Percentiles rank a stretch among this genome's conserved stretches.
These are phyloP conservation scores for Citrullus colocynthis DNA, from an alignment of 306 rosid genomes.

Conservation along the genomic window DNA sequence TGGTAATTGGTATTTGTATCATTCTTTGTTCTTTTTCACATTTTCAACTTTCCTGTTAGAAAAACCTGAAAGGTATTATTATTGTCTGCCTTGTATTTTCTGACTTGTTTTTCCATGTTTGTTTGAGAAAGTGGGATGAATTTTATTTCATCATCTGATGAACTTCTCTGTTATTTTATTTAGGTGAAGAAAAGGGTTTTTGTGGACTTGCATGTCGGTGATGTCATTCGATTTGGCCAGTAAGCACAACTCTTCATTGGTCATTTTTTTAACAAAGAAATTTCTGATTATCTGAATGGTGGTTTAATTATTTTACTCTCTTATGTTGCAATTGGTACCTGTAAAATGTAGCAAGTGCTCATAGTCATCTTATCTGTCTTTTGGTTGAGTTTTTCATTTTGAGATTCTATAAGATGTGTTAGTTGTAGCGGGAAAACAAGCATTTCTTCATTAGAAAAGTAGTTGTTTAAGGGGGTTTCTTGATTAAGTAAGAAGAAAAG, in stretches of 20 bases:
- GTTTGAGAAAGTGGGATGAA: neutral
- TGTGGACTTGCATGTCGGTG: constrained; percentile 75
- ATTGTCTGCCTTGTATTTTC: neutral
- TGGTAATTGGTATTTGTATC: neutral
- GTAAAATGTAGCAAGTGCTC: neutral
- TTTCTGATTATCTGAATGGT: neutral
- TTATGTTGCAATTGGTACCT: neutral
- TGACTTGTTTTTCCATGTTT: neutral
- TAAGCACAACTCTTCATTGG: constrained; percentile 28
- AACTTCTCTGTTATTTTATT: constrained; percentile 14
- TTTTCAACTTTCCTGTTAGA: neutral
- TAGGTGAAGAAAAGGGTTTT: constrained; percentile 66
- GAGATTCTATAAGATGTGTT: neutral
- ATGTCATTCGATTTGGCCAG: constrained; percentile 92
- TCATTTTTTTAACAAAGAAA: neutral
- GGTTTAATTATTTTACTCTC: neutral
- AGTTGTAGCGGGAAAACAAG: neutral
- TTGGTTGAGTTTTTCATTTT: neutral
- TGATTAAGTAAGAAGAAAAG: neutral
- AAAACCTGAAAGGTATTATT: neutral
- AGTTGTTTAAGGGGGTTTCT: neutral
- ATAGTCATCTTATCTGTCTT: neutral
- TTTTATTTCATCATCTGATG: constrained; percentile 3
- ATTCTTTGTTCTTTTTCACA: neutral
- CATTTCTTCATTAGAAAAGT: neutral